phyloP scores from a whole-genome alignment of 208 protist species.

The Endotrypanum monterogeii region DNA sequence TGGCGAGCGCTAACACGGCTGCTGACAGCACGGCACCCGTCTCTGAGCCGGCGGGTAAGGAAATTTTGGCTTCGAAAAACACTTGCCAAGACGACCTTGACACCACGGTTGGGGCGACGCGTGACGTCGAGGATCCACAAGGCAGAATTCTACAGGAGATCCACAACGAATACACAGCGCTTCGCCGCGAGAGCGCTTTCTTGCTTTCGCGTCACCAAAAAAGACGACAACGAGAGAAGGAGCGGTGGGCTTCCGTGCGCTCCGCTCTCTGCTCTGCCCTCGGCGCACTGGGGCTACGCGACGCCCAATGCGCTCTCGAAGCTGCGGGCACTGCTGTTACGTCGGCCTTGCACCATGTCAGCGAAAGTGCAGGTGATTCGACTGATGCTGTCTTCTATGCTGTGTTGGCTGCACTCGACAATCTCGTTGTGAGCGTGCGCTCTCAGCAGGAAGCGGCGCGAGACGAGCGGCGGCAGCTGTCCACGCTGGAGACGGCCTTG shows the following conservation, averaged over 20 bases:
- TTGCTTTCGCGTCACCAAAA: not conserved
- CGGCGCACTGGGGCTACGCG: not conserved
- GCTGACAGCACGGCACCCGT: not conserved
- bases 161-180: not conserved
- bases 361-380: not conserved
- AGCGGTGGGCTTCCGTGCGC: conserved; percentile 15
- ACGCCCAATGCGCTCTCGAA: not conserved
- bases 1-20: not conserved
- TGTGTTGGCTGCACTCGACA: not conserved
- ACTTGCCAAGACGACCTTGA: too few relatives aligned
- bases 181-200: conserved; percentile 5
- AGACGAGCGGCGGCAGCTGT: not conserved
- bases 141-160: not conserved
- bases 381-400: not conserved
- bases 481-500: conserved; percentile 15
- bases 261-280: not conserved
- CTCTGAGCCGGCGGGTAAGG: not conserved
- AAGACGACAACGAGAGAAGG: not conserved
- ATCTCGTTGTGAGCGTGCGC: not conserved
- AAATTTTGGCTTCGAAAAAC: not conserved
- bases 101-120: not conserved
- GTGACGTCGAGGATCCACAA: not conserved
- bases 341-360: not conserved
- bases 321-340: not conserved
- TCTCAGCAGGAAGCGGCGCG: conserved; percentile 1